These are phyloP conservation scores for Petunia axillaris DNA, from an alignment of 257 asterid species.

Conservation along the genomic window DNA sequence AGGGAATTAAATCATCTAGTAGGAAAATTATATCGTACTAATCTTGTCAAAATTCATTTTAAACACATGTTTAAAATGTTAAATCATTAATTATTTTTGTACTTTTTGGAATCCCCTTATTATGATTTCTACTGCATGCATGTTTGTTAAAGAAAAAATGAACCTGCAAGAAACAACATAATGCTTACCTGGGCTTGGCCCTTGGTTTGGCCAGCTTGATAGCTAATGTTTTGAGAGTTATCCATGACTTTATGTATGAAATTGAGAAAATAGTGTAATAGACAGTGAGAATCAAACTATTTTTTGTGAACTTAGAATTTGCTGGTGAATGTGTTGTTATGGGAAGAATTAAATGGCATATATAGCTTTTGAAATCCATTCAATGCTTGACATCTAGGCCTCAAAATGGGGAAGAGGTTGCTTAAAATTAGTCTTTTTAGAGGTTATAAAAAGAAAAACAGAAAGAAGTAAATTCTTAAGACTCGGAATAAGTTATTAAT, in stretches of 20 bases:
- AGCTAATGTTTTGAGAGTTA: conserved; percentile 31
- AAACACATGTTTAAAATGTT: too few relatives aligned
- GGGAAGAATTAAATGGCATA: background rate
- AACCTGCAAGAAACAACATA: background rate
- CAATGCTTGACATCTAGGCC: background rate
- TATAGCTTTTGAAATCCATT: background rate
- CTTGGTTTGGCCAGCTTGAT: conserved; percentile 46
- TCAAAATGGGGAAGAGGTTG: background rate
- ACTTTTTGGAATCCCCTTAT: background rate
- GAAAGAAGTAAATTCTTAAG: background rate
- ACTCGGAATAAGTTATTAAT: background rate
- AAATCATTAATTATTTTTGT: background rate
- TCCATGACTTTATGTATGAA: conserved; percentile 24
- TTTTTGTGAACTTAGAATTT: background rate
- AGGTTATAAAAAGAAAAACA: background rate
- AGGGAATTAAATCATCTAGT: background rate
- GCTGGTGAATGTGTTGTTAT: background rate
- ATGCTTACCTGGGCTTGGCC: conserved; percentile 41
- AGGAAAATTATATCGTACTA: background rate
- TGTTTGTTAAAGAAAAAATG: background rate
- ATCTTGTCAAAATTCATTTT: too few relatives aligned
- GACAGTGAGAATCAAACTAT: background rate
- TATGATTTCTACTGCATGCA: background rate
- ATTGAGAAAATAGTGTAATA: background rate
- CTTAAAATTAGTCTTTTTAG: background rate